A percentile compares a stretch with the other conserved stretches of the same genome.
Conservation (phyloP, 2,329 filamentous ascomycete genomes). For the Colletotrichum aenigma region DNA sequence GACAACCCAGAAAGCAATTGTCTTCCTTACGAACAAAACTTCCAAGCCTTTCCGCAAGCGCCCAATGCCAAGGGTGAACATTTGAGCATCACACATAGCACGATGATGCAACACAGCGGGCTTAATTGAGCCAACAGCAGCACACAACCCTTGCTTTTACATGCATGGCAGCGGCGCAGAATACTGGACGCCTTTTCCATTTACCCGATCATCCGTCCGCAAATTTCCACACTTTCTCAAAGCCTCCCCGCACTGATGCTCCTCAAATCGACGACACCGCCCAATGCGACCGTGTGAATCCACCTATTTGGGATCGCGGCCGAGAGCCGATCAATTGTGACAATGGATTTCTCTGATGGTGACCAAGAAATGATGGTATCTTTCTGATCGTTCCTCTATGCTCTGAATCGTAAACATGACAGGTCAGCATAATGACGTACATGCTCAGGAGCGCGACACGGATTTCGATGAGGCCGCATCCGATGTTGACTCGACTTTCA, state of each 20-base stretch:
- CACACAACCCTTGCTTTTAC: not conserved
- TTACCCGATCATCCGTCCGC: not conserved
- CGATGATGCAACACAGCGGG: not conserved
- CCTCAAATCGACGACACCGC: not conserved
- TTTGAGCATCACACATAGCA: not conserved
- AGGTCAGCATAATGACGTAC: not conserved
- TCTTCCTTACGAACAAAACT: not conserved
- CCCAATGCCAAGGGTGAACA: not conserved
- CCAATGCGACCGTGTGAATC: not conserved
- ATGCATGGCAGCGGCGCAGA: not conserved
- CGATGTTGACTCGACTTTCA: not conserved
- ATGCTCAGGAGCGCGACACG: not conserved
- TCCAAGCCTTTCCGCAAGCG: not conserved
- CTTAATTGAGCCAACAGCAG: not conserved
- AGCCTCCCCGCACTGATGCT: not conserved
- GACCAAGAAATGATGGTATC: not conserved
- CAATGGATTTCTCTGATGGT: not conserved
- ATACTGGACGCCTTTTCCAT: not conserved
- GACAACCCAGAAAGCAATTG: not conserved
- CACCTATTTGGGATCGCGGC: not conserved
- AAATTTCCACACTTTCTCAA: not conserved
- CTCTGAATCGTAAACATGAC: not conserved
- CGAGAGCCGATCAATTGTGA: not conserved
- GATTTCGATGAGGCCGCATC: not conserved
- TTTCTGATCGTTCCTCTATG: accelerated